These are phyloP conservation scores for Camelina laxa DNA, from an alignment of 345 rosid genomes.

Conservation along the genomic window DNA sequence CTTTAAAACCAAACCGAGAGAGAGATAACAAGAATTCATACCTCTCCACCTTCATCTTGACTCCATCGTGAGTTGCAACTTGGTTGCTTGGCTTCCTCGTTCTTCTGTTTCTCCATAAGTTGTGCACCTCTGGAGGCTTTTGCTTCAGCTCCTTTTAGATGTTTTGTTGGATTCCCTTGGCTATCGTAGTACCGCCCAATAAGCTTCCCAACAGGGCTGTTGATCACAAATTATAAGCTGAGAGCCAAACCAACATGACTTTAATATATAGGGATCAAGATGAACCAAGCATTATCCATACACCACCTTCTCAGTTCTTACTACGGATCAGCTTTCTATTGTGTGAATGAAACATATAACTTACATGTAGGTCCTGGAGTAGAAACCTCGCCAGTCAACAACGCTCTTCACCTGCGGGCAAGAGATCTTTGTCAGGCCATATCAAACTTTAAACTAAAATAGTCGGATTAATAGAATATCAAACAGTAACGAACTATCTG, in stretches of 20 bases:
- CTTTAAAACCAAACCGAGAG: background rate
- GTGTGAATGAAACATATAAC: slow-evolving; percentile 39
- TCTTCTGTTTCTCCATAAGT: slow-evolving; percentile 86
- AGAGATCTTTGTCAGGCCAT: slow-evolving; percentile 4
- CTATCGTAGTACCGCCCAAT: slow-evolving; percentile 84
- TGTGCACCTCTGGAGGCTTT: slow-evolving; percentile 94
- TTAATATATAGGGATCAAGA: background rate
- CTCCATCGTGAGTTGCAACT: slow-evolving; percentile 96
- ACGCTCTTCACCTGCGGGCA: slow-evolving; percentile 76
- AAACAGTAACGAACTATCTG: background rate
- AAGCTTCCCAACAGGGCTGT: slow-evolving; percentile 83
- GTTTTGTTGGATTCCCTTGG: slow-evolving; percentile 83
- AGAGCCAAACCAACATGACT: slow-evolving; percentile 13
- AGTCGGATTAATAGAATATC: background rate
- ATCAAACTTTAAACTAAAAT: slow-evolving; percentile 34
- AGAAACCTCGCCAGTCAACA: slow-evolving; percentile 92
- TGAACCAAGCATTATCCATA: slow-evolving; percentile 5
- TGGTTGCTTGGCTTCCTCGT: slow-evolving; percentile 86
- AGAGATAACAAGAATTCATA: slow-evolving; percentile 33
- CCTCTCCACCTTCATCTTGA: slow-evolving; percentile 92
- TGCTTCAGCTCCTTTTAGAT: slow-evolving; percentile 90
- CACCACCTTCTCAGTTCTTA: background rate
- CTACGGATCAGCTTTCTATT: background rate
- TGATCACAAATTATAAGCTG: slow-evolving; percentile 30
- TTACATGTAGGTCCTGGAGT: slow-evolving; percentile 79